Conservation (phyloP, 768 basidiomycete species). For the Suillus tomentosus region DNA sequence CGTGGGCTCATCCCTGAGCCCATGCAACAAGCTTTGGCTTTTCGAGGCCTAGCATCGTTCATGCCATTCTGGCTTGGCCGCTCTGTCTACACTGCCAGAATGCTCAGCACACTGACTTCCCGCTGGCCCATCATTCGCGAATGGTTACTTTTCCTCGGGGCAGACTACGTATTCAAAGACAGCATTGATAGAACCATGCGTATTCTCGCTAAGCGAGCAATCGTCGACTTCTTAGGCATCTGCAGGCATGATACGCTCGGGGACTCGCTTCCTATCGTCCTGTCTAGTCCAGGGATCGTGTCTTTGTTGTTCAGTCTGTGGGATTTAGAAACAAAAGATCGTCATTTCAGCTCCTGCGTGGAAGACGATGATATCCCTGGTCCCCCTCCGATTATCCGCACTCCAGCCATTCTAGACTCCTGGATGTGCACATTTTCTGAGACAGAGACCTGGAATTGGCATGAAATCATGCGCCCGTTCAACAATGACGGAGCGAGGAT, state of each 20-base stretch:
- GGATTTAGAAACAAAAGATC: slow-evolving; percentile 26
- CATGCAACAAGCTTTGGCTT: slow-evolving; percentile 21
- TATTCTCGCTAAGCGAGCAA: slow-evolving; percentile 20
- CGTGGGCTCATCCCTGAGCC: slow-evolving; percentile 9
- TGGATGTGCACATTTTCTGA: slow-evolving; percentile 31
- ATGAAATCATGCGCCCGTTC: slow-evolving; percentile 28
- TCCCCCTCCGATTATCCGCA: slow-evolving; percentile 11
- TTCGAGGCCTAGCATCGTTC: slow-evolving; percentile 21
- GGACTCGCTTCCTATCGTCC: slow-evolving; percentile 21
- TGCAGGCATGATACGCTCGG: slow-evolving; percentile 18
- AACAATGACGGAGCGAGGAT: slow-evolving; percentile 19
- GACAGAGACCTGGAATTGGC: slow-evolving; percentile 29
- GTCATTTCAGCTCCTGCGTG: slow-evolving; percentile 18
- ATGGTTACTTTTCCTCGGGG: slow-evolving; percentile 31
- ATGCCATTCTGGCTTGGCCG: slow-evolving; percentile 13
- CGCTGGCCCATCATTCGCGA: slow-evolving; percentile 23
- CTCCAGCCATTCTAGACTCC: slow-evolving; percentile 23
- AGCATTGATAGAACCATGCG: slow-evolving; percentile 24
- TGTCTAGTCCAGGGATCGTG: slow-evolving; percentile 21
- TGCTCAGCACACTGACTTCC: slow-evolving; percentile 12
- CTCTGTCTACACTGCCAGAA: slow-evolving; percentile 3
- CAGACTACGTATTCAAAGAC: slow-evolving; percentile 25
- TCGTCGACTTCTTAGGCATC: slow-evolving; percentile 26
- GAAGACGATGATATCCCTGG: slow-evolving; percentile 10
- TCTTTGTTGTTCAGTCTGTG: slow-evolving; percentile 29